phyloP scores from a whole-genome alignment of 176 grass and related monocot species.

The Carex parvula region DNA sequence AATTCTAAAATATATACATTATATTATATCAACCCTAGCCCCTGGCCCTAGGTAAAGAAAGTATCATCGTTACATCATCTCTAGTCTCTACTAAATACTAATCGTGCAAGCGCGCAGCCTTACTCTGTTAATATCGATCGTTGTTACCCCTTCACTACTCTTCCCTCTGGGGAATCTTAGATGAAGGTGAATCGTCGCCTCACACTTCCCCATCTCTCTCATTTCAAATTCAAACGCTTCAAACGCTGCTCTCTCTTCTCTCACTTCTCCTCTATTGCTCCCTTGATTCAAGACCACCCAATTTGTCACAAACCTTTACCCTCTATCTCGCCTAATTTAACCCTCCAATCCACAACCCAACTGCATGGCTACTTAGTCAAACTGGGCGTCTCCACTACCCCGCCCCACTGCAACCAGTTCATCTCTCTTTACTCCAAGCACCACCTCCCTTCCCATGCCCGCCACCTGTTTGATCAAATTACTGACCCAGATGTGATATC shows the following conservation, averaged over 20 bases:
- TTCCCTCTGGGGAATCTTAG: background rate
- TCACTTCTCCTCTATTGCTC: slow-evolving; percentile 8
- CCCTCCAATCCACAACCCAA: slow-evolving; percentile 20
- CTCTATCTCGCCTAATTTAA: background rate
- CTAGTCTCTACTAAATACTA: too few relatives aligned
- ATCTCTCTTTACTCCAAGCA: slow-evolving; percentile 52
- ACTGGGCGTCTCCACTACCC: slow-evolving; percentile 35
- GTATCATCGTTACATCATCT: too few relatives aligned
- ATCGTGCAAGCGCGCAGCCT: too few relatives aligned
- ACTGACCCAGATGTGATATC: slow-evolving; percentile 47
- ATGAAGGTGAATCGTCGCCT: slow-evolving; percentile 11
- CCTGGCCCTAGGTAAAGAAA: too few relatives aligned
- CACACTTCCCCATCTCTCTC: background rate
- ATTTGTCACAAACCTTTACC: background rate
- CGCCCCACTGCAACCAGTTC: slow-evolving; percentile 49
- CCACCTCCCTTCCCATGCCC: slow-evolving; percentile 37
- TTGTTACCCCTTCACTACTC: too few relatives aligned
- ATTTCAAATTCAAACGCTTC: background rate
- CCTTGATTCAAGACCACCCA: background rate
- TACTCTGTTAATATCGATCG: too few relatives aligned
- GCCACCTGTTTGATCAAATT: slow-evolving; percentile 81
- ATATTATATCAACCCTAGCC: too few relatives aligned
- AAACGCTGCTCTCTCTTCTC: background rate
- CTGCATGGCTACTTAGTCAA: slow-evolving; percentile 58
- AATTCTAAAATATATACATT: too few relatives aligned